Evolutionary conservation across 805 yeast species (phyloP).

Genomic region (Spathaspora girioi): DNA sequence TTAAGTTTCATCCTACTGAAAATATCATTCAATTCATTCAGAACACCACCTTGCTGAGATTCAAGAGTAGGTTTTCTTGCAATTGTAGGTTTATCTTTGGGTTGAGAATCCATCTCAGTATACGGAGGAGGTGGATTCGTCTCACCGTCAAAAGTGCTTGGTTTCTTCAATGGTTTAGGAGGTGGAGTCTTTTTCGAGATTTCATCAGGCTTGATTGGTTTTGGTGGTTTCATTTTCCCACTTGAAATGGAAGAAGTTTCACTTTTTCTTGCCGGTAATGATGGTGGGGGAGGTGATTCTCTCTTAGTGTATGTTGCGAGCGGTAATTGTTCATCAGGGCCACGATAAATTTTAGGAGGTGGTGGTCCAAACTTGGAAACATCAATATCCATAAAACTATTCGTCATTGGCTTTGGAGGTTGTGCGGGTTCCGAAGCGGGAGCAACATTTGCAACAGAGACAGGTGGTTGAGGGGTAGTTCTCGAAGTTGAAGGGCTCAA

Average conservation of each 20-base stretch:
- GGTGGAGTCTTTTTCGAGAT: slow-evolving; percentile 34
- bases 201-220: slow-evolving; percentile 6
- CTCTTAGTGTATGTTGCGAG: not conserved
- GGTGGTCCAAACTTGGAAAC: slow-evolving; percentile 41
- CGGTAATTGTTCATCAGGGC: slow-evolving; percentile 7
- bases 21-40: slow-evolving; percentile 4
- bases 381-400: slow-evolving; percentile 28
- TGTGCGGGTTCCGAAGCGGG: not conserved
- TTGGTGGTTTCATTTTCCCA: slow-evolving; percentile 5
- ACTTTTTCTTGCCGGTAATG: slow-evolving; percentile 3
- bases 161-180: slow-evolving; percentile 40
- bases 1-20: slow-evolving; percentile 6
- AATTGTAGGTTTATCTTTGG: not conserved
- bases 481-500: not conserved
- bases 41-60: not conserved
- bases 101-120: slow-evolving; percentile 7
- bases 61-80: not conserved
- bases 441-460: not conserved
- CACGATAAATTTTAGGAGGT: slow-evolving; percentile 30
- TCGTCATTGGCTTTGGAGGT: slow-evolving; percentile 1
- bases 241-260: slow-evolving; percentile 5
- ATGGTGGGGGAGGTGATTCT: slow-evolving; percentile 1
- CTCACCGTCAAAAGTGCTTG: slow-evolving; percentile 8
- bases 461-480: not conserved
- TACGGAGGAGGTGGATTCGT: slow-evolving; percentile 14